phyloP scores from a whole-genome alignment of 2,329 filamentous ascomycete genomes.

The Beauveria bassiana region DNA sequence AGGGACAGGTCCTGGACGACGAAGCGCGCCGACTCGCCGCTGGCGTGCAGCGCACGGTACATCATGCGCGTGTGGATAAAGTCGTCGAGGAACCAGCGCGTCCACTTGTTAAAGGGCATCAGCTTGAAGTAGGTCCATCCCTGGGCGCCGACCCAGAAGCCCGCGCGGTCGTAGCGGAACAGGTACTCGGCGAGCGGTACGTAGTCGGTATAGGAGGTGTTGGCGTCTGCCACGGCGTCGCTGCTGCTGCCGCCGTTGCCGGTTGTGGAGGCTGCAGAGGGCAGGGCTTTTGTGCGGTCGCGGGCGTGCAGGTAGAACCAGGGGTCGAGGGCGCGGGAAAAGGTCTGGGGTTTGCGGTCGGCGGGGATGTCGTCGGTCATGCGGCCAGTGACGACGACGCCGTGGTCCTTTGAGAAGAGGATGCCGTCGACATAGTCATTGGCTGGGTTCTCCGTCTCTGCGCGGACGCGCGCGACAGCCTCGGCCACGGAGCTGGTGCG shows the following conservation, averaged over 20 bases:
- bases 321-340: constrained; percentile 54
- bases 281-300: constrained; percentile 28
- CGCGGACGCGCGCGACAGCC: constrained; percentile 40
- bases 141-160: constrained; percentile 63
- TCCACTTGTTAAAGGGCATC: constrained; percentile 57
- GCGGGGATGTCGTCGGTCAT: constrained; percentile 46
- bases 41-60: constrained; percentile 63
- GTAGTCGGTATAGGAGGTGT: constrained; percentile 37
- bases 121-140: constrained; percentile 60
- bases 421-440: constrained; percentile 71
- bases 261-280: constrained; percentile 14
- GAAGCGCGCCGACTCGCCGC: constrained; percentile 55
- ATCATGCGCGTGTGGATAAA: constrained; percentile 68
- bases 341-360: constrained; percentile 40
- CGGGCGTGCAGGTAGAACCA: constrained; percentile 72
- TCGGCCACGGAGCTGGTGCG: constrained; percentile 41
- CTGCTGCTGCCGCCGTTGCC: neutral
- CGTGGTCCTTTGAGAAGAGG: constrained; percentile 52
- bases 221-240: constrained; percentile 1
- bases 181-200: constrained; percentile 66
- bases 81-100: constrained; percentile 62
- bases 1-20: constrained; percentile 61
- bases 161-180: constrained; percentile 68
- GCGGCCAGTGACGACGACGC: constrained; percentile 58
- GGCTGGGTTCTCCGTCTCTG: constrained; percentile 33